Percentiles rank a stretch among this genome's conserved stretches.
Evolutionary conservation across 192 early-diverging fungal genomes (phyloP).

Genomic region (Linnemannia hyalina): DNA sequence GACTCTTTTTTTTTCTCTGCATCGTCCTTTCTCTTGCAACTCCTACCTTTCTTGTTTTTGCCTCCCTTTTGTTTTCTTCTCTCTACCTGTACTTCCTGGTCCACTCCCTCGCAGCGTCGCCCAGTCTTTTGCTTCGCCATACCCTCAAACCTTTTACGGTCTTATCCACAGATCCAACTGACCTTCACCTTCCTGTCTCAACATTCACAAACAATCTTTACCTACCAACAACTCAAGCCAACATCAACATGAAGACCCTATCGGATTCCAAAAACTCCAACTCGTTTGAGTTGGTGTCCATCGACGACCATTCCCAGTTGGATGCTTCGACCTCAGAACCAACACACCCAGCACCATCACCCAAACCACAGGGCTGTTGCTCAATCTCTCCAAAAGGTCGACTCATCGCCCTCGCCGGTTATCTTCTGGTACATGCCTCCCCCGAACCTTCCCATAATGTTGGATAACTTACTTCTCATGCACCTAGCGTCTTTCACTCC

Average conservation of each 20-base stretch:
- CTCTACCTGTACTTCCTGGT: neutral
- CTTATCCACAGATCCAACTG: neutral
- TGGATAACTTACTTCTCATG: neutral
- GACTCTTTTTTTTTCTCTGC: neutral
- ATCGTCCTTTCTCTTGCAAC: neutral
- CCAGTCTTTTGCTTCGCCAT: neutral
- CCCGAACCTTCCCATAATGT: neutral
- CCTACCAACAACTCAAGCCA: neutral
- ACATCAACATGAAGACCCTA: constrained; percentile 7
- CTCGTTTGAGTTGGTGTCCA: constrained; percentile 38
- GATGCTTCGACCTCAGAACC: neutral
- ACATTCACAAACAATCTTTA: neutral
- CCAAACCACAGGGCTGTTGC: neutral
- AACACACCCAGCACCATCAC: neutral
- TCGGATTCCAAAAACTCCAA: constrained; percentile 26
- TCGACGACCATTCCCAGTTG: constrained; percentile 18
- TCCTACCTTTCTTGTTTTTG: constrained; percentile 1
- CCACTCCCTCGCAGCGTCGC: constrained; percentile 1
- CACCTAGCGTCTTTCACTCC: neutral
- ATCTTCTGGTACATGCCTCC: constrained; percentile 27
- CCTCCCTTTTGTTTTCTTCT: neutral
- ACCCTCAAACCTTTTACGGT: neutral
- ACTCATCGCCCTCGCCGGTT: constrained; percentile 19
- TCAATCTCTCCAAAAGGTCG: constrained; percentile 21
- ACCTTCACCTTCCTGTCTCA: neutral